phyloP scores from a whole-genome alignment of 768 basidiomycete species.

The Leccinum rimulosum region DNA sequence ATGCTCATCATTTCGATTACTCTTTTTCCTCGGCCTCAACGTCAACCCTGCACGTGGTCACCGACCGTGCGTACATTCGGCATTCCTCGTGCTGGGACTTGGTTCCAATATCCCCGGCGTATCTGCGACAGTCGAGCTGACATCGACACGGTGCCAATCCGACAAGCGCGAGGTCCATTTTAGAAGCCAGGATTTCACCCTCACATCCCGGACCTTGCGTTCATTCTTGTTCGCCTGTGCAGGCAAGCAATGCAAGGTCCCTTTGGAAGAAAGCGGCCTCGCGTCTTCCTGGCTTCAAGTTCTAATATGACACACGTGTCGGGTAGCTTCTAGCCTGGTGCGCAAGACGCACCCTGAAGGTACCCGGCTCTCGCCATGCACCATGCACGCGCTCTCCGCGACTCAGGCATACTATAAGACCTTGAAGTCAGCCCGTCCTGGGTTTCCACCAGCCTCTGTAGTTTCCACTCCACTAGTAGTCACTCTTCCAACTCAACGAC shows the following conservation, averaged over 20 bases:
- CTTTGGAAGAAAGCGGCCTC: conserved; percentile 33
- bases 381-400: conserved; percentile 27
- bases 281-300: conserved; percentile 29
- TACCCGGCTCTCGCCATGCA: conserved; percentile 29
- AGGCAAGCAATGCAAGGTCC: conserved; percentile 25
- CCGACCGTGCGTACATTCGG: conserved; percentile 8
- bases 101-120: conserved; percentile 2
- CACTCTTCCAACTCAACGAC: conserved; percentile 15
- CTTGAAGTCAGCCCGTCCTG: conserved; percentile 3
- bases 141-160: conserved; percentile 1
- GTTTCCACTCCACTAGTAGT: conserved; percentile 17
- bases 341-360: conserved; percentile 21
- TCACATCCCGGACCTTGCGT: conserved; percentile 18
- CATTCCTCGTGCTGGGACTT: conserved; percentile 10
- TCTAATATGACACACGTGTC: conserved; percentile 25
- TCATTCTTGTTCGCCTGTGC: conserved; percentile 33
- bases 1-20: conserved; percentile 19
- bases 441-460: conserved; percentile 17
- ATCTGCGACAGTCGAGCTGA: conserved; percentile 6
- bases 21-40: conserved; percentile 22
- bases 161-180: conserved; percentile 9
- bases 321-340: conserved; percentile 17
- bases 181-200: conserved; percentile 13
- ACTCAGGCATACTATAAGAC: conserved; percentile 25
- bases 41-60: conserved; percentile 18